phyloP scores from a whole-genome alignment of 1,284 basidiomycete species.

The Austropuccinia psidii region DNA sequence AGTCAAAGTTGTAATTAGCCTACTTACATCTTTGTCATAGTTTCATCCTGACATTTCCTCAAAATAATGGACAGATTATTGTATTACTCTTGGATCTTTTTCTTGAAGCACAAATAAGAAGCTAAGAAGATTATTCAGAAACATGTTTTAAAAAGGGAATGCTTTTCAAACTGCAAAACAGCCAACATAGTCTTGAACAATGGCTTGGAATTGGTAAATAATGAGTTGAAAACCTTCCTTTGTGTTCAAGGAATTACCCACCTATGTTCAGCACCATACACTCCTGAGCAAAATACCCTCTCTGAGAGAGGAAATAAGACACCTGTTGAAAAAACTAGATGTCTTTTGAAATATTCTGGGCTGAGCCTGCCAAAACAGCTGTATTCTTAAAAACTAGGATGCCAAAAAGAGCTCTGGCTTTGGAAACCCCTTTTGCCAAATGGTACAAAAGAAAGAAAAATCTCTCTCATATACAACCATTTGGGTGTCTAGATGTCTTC shows the following conservation, averaged over 20 bases:
- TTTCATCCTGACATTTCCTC: too few relatives aligned
- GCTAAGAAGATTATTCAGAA: background rate
- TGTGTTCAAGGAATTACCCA: slow-evolving; percentile 43
- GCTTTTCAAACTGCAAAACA: slow-evolving; percentile 42
- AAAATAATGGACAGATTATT: too few relatives aligned
- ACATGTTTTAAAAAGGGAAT: slow-evolving; percentile 36
- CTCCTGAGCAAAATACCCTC: slow-evolving; percentile 47
- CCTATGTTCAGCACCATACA: slow-evolving; percentile 47
- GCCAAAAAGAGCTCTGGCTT: too few relatives aligned
- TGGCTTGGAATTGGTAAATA: slow-evolving; percentile 44
- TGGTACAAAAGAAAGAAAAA: too few relatives aligned
- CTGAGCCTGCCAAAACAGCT: slow-evolving; percentile 44
- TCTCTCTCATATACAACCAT: too few relatives aligned
- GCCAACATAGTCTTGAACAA: slow-evolving; percentile 47
- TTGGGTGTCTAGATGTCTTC: too few relatives aligned
- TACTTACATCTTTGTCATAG: too few relatives aligned
- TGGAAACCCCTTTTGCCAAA: too few relatives aligned
- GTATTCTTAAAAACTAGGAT: slow-evolving; percentile 49
- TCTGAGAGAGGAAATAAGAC: slow-evolving; percentile 45
- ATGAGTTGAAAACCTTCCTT: slow-evolving; percentile 44
- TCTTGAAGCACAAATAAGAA: background rate
- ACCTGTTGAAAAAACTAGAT: slow-evolving; percentile 41
- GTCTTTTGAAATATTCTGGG: slow-evolving; percentile 47
- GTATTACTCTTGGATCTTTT: background rate
- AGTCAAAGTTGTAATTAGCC: too few relatives aligned